Base-by-base conservation (phyloP, 225 moss, liverwort and hornwort genomes). In the Asterella californica region DNA sequence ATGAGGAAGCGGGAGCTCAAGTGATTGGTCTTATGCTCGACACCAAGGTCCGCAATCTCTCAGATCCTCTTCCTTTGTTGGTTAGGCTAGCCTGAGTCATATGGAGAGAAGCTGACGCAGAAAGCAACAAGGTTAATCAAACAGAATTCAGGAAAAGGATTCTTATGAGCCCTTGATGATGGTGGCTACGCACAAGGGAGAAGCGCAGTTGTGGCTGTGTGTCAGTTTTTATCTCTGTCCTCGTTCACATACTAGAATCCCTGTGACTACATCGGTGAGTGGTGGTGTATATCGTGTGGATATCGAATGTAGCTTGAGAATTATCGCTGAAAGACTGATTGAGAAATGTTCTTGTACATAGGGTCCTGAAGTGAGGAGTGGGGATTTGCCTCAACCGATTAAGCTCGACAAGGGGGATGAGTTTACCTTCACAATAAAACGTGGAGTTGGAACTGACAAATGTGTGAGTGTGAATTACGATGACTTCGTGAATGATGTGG, bases 391-490 rank as follows among this genome's bases (percentile, higher is more conserved):
- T 15, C 91, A 93, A 57, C 94, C 94, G 47, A 91, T 94, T 67
- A 88, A 87, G 84, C 89, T 97, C 27, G 90, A 86, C 70, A 94
- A 90, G 80, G 93, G 96, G 10, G 84, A 93, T 73, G 86, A 87
- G 76, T 97, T 82, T 61, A 94, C 93, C 71, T 97, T 97, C 82
- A 97, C 94, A 5, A 97, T 94, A 1, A 90, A 92, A 65, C 87
- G 97, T n/a, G 97, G 97, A 15, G 94, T 97, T 14, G 97, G 97
- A 33, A 89, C 93, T 33, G 97, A 97, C 53, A 89, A 82, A n/a
- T 91, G 85, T 70, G 94, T 97, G 83, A 97, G 93, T 83, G 96
- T 97, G 62, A 97, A 97, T 74, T 97, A 97, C 48, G 94, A 97
- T 79, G 96, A 94, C 82, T 97, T 97, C 66, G 97, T 97, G 47